Evolutionary conservation across 371 early-diverging fungal genomes (phyloP).

Genomic region (Umbelopsis sp.): DNA sequence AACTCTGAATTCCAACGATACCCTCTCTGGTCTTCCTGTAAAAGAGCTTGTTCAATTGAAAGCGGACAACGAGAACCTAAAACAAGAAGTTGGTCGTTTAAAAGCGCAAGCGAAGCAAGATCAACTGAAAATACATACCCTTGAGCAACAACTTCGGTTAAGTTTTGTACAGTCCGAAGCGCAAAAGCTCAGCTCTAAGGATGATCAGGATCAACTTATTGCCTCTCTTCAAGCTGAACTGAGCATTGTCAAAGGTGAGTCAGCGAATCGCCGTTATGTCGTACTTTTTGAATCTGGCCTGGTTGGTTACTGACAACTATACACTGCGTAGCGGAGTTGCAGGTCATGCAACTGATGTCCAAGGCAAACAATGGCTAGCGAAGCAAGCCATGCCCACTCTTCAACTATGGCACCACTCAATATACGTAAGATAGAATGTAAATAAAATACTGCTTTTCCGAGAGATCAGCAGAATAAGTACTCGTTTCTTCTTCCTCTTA

Average conservation of each 20-base stretch:
- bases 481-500: too few species aligned
- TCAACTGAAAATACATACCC: neutral
- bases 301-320: neutral
- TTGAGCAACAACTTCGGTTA: neutral
- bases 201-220: neutral
- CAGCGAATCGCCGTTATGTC: too few species aligned
- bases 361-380: neutral
- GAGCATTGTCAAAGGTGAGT: neutral
- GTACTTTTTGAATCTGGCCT: neutral
- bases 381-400: too few species aligned
- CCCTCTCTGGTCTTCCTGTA: neutral
- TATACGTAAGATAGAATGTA: too few species aligned
- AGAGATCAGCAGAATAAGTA: too few species aligned
- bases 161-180: neutral
- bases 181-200: neutral
- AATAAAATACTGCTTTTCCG: too few species aligned
- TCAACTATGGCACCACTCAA: too few species aligned
- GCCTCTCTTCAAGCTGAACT: slow-evolving; percentile 1
- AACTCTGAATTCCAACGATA: neutral
- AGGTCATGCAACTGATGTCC: slow-evolving; percentile 2
- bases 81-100: slow-evolving; percentile 11
- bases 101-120: neutral
- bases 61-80: neutral
- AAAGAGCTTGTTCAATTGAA: slow-evolving; percentile 20
- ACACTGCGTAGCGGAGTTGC: neutral